Evolutionary conservation across 306 rosid genomes (phyloP).

Genomic region (Oxytropis ochrocephala): DNA sequence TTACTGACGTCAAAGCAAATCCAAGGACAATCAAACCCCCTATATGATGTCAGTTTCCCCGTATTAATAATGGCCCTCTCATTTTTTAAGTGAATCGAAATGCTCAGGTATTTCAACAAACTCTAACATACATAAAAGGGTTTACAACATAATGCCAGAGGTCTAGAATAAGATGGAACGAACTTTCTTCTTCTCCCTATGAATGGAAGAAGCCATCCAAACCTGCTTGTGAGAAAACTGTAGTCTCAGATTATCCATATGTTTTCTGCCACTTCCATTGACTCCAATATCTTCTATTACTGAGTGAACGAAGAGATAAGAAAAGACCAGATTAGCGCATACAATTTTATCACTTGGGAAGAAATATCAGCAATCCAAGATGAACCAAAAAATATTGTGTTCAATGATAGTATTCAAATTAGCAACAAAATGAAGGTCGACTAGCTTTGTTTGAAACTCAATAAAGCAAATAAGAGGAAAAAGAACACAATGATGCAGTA

Average conservation of each 20-base stretch:
- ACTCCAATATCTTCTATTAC: slow-evolving; percentile 58
- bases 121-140: slow-evolving; percentile 1
- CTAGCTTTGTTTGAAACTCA: background rate
- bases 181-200: slow-evolving; percentile 88
- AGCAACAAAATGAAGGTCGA: slow-evolving; percentile 2
- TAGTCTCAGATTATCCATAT: slow-evolving; percentile 41
- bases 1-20: background rate
- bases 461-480: background rate
- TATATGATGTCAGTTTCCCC: background rate
- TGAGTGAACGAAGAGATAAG: slow-evolving; percentile 26
- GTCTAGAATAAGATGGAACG: slow-evolving; percentile 23
- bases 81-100: slow-evolving; percentile 1
- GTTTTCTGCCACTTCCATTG: slow-evolving; percentile 35
- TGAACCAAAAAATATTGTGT: background rate
- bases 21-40: background rate
- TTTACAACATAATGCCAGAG: slow-evolving; percentile 12
- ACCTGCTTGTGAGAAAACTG: slow-evolving; percentile 55
- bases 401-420: background rate
- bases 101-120: background rate
- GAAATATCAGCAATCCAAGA: background rate
- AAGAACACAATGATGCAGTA: background rate
- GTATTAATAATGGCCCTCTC: background rate
- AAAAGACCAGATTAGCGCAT: slow-evolving; percentile 5
- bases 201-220: slow-evolving; percentile 98
- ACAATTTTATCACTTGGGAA: slow-evolving; percentile 3